Evolutionary conservation across 352 stramenopile species (phyloP).

Genomic region (Saprolegnia parasitica): DNA sequence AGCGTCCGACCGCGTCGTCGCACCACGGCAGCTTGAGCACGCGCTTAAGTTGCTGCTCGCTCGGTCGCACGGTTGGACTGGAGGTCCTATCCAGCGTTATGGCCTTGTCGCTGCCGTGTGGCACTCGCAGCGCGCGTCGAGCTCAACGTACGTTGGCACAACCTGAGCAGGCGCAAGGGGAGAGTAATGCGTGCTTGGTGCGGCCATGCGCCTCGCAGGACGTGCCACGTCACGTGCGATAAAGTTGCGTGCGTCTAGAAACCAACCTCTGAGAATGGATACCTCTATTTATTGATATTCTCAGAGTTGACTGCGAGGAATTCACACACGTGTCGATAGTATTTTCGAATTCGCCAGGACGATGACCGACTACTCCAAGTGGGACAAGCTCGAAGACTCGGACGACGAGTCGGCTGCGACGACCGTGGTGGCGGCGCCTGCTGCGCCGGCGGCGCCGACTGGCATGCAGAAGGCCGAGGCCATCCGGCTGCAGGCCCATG

Average conservation of each 20-base stretch:
- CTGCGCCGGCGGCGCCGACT: neutral
- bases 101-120: too few species aligned
- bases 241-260: neutral
- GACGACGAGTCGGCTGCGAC: slow-evolving; percentile 10
- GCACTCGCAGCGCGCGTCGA: too few species aligned
- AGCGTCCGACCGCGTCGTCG: too few species aligned
- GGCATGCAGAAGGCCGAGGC: slow-evolving; percentile 14
- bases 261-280: slow-evolving; percentile 2
- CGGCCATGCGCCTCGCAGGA: too few species aligned
- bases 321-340: slow-evolving; percentile 17
- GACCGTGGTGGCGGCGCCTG: neutral
- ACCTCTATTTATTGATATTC: slow-evolving; percentile 1
- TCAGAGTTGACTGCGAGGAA: neutral
- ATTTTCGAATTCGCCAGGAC: slow-evolving; percentile 12
- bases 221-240: neutral
- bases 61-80: too few species aligned
- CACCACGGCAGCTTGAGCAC: too few species aligned
- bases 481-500: slow-evolving; percentile 11
- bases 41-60: too few species aligned
- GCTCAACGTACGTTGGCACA: too few species aligned
- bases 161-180: too few species aligned
- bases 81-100: too few species aligned
- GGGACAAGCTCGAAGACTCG: slow-evolving; percentile 30
- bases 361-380: slow-evolving; percentile 30
- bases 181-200: too few species aligned